A percentile compares a stretch with the other conserved stretches of the same genome.
These are phyloP conservation scores for Dicorynia guianensis DNA, from an alignment of 306 rosid genomes.

Conservation along the genomic window DNA sequence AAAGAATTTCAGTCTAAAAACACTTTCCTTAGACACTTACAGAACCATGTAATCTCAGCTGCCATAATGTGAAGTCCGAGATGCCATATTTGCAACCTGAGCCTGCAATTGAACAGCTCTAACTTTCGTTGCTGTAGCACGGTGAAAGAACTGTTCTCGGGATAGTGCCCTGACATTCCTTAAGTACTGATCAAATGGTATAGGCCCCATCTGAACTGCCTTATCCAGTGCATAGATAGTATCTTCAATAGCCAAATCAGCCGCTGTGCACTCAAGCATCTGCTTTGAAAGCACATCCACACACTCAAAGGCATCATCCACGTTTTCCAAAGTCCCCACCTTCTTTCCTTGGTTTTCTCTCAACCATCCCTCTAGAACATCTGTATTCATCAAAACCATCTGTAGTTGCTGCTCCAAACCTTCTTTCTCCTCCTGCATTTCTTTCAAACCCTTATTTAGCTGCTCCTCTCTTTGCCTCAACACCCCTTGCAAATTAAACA, in stretches of 20 bases:
- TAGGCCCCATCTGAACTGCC: slow-evolving; percentile 73
- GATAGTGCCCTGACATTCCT: slow-evolving; percentile 85
- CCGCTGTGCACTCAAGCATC: slow-evolving; percentile 78
- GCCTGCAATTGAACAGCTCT: slow-evolving; percentile 87
- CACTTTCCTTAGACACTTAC: neutral
- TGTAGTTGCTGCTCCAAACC: slow-evolving; percentile 90
- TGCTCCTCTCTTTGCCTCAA: slow-evolving; percentile 73
- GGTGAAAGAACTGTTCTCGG: slow-evolving; percentile 84
- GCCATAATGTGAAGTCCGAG: slow-evolving; percentile 68
- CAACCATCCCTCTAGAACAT: slow-evolving; percentile 81
- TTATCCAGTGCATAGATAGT: slow-evolving; percentile 81
- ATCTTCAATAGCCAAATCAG: slow-evolving; percentile 90
- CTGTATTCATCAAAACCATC: slow-evolving; percentile 86
- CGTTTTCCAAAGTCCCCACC: slow-evolving; percentile 39
- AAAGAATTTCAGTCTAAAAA: too few species aligned
- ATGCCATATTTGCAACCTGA: slow-evolving; percentile 89
- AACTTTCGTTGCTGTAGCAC: slow-evolving; percentile 76
- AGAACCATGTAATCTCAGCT: slow-evolving; percentile 28
- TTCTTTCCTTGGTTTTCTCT: slow-evolving; percentile 75
- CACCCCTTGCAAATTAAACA: slow-evolving; percentile 64
- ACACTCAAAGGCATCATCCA: slow-evolving; percentile 74
- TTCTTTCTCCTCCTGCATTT: slow-evolving; percentile 86
- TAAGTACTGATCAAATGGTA: slow-evolving; percentile 85
- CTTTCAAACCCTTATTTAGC: slow-evolving; percentile 64
- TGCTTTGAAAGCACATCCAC: slow-evolving; percentile 76